Conservation (phyloP, 2,329 filamentous ascomycete species). For the Xylaria arbuscula region DNA sequence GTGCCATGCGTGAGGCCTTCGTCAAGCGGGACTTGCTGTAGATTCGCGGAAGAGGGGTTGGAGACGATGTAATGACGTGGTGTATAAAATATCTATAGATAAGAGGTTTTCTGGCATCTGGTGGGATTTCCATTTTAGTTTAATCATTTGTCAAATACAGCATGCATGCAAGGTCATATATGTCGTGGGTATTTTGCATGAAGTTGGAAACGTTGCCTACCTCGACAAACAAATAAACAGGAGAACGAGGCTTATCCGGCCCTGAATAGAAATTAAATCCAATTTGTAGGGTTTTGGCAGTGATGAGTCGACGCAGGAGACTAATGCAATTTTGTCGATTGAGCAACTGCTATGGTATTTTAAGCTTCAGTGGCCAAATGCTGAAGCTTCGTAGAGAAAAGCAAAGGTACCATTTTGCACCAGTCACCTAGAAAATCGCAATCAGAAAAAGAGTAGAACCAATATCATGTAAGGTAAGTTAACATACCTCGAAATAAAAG, state of each 20-base stretch:
- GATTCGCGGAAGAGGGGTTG: constrained; percentile 42
- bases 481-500: no score
- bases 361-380: background rate
- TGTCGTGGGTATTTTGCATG: constrained; percentile 5
- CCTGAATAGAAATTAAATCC: background rate
- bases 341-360: background rate
- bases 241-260: background rate
- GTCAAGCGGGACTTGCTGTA: constrained; percentile 96
- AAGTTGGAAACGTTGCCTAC: constrained; percentile 1
- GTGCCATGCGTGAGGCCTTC: constrained; percentile 94
- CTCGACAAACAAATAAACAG: no score
- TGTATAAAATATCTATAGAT: constrained; percentile 43
- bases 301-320: background rate
- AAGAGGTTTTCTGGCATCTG: constrained; percentile 40
- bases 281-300: background rate
- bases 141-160: constrained; percentile 35
- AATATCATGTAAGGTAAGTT: no score
- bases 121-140: constrained; percentile 31
- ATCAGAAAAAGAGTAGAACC: no score
- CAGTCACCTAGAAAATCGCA: background rate
- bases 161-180: constrained; percentile 28
- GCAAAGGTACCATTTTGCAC: background rate
- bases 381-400: background rate
- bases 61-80: constrained; percentile 30
- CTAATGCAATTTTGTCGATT: background rate